phyloP scores from a whole-genome alignment of 306 rosid species.

The Argentina anserina region DNA sequence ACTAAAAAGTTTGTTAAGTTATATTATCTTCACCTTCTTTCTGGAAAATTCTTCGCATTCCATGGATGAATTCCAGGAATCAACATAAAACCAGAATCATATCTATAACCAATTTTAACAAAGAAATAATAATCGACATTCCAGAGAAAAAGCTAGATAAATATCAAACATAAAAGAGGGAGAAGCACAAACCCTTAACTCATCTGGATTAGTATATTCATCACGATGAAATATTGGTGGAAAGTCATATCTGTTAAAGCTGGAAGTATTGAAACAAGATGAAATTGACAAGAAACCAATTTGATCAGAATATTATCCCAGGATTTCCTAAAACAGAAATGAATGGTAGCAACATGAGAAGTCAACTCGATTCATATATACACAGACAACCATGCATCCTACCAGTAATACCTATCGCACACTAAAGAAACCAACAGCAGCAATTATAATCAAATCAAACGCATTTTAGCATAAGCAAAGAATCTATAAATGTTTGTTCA shows the following conservation, averaged over 20 bases:
- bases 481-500: neutral
- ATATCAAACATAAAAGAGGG: slow-evolving; percentile 17
- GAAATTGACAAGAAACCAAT: slow-evolving; percentile 18
- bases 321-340: slow-evolving; percentile 7
- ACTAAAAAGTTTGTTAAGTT: too few relatives aligned
- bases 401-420: neutral
- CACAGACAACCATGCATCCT: neutral
- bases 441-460: neutral
- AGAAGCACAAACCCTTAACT: slow-evolving; percentile 67
- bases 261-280: slow-evolving; percentile 42
- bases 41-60: too few relatives aligned
- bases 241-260: slow-evolving; percentile 84
- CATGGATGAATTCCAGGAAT: too few relatives aligned
- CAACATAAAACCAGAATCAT: too few relatives aligned
- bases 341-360: neutral
- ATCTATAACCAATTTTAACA: neutral
- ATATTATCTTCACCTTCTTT: too few relatives aligned
- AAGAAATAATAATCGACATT: neutral
- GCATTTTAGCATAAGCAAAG: neutral
- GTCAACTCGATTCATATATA: neutral
- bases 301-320: slow-evolving; percentile 18
- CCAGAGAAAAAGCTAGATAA: neutral
- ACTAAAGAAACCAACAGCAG: neutral
- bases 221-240: slow-evolving; percentile 87
- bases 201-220: slow-evolving; percentile 69